These are phyloP conservation scores for Hypholoma sublateritium DNA, from an alignment of 768 basidiomycete species.

Conservation along the genomic window DNA sequence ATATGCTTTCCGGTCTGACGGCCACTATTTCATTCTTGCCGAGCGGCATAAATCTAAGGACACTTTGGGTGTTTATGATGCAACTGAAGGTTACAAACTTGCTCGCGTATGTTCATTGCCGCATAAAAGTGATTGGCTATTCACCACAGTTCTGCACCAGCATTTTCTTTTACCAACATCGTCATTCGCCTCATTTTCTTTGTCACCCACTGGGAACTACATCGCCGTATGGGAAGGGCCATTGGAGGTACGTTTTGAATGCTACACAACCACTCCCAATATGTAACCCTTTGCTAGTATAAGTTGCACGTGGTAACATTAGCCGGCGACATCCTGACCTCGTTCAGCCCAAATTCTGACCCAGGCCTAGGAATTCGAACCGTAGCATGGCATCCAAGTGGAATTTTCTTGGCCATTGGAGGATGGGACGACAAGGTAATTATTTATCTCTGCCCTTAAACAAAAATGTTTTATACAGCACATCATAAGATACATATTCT, in stretches of 20 bases:
- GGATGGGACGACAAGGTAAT: constrained; percentile 88
- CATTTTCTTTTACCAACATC: constrained; percentile 82
- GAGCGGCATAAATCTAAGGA: constrained; percentile 92
- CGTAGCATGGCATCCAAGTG: constrained; percentile 85
- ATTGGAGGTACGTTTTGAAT: constrained; percentile 59
- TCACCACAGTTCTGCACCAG: constrained; percentile 35
- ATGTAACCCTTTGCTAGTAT: constrained; percentile 46
- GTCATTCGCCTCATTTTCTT: constrained; percentile 64
- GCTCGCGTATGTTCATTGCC: constrained; percentile 53
- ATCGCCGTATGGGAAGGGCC: constrained; percentile 84
- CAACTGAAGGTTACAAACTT: constrained; percentile 64
- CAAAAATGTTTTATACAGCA: constrained; percentile 3
- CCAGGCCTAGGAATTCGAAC: constrained; percentile 81
- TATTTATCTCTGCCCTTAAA: no score
- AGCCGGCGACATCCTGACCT: constrained; percentile 59
- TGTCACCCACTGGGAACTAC: constrained; percentile 77
- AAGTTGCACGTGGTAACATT: constrained; percentile 73
- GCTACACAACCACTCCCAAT: neutral
- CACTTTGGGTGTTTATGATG: constrained; percentile 83
- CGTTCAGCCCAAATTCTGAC: constrained; percentile 72
- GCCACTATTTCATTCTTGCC: constrained; percentile 80
- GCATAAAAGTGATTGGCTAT: neutral
- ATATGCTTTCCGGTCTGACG: constrained; percentile 77
- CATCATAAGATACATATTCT: constrained; percentile 65
- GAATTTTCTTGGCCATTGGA: constrained; percentile 75